Conservation (phyloP, 495 filamentous ascomycete species). For the Podospora sp. region DNA sequence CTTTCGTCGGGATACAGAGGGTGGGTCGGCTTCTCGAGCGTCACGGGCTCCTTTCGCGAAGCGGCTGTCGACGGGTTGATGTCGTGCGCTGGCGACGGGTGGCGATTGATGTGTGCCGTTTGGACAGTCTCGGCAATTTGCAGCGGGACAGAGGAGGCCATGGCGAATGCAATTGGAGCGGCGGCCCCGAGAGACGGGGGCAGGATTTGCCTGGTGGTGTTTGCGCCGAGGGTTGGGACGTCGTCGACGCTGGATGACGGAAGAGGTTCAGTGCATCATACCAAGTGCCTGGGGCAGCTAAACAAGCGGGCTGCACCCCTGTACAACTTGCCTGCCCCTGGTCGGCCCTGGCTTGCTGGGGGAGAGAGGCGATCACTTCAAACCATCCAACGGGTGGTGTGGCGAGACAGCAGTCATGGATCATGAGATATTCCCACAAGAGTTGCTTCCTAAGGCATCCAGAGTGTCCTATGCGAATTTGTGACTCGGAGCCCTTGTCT, state of each 20-base stretch:
- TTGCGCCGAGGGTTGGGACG: neutral
- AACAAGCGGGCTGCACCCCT: conserved; percentile 8
- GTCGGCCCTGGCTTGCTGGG: neutral
- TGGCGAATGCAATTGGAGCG: conserved; percentile 14
- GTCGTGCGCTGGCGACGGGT: conserved; percentile 73
- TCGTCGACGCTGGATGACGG: conserved; percentile 7
- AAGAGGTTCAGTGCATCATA: conserved; percentile 19
- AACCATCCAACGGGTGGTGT: neutral
- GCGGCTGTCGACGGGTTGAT: conserved; percentile 77
- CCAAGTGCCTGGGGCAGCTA: neutral
- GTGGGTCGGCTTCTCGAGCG: conserved; percentile 36
- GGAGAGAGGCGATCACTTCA: neutral
- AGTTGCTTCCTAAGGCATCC: neutral
- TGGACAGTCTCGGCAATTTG: conserved; percentile 78
- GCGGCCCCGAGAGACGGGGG: neutral
- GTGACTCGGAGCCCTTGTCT: neutral
- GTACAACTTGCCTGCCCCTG: neutral
- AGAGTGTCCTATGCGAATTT: neutral
- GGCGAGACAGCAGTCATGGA: neutral
- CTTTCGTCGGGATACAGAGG: conserved; percentile 27
- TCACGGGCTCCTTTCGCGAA: conserved; percentile 55
- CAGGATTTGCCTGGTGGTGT: neutral
- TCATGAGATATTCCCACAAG: neutral
- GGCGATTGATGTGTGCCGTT: conserved; percentile 69
- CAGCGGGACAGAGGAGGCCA: conserved; percentile 51